Base-by-base conservation (phyloP, 164 flowering plant genomes). In the Annona cherimola region DNA sequence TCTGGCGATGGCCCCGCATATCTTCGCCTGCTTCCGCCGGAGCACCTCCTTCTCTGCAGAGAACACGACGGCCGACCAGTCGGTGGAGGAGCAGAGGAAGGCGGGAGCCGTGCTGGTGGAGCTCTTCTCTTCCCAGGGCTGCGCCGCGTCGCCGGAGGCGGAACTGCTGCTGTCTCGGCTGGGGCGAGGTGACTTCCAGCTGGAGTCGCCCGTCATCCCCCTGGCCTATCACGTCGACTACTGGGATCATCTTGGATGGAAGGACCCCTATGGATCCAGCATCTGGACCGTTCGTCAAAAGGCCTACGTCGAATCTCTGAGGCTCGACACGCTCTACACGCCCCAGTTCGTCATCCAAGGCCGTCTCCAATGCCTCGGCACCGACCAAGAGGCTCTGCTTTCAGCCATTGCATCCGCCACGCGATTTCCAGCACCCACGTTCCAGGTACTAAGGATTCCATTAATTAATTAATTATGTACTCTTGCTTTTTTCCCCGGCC, bases 221-320 rank as follows among this genome's bases (percentile, higher is more conserved):
- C 71, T 94, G 80, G 89, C 87, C 0, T 90, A 80, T 68, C 98
- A 94, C 50, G 98, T 94, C n/a, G 97, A 94, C 72, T 90, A 89
- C 65, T 94, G 98, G 97, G 98, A 94, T 75, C 86, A 90, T 67
- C 82, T 76, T 78, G 97, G 98, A 18, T 94, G 98, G 98, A 92
- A 87, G 75, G 98, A 94, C 63, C 94, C 94, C 5, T 92, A 73
- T 44, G 97, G 89, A 42, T 86, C 89, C 11, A 89, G 90, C 81
- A 88, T 81, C 55, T 88, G 89, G 90, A 94, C 94, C 4, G 97
- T 92, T 4, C 68, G 96, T 66, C 98, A 94, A 72, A 94, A 94
- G 81, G 89, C 89, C 4, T 94, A 87, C 50, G 89, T 94, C 3
- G 93, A 94, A 78, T 80, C 94, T 1, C 70, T 94, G 76, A 73